These are phyloP conservation scores for Fusarium proliferatum DNA, from an alignment of 2,329 filamentous ascomycete genomes.

Conservation along the genomic window DNA sequence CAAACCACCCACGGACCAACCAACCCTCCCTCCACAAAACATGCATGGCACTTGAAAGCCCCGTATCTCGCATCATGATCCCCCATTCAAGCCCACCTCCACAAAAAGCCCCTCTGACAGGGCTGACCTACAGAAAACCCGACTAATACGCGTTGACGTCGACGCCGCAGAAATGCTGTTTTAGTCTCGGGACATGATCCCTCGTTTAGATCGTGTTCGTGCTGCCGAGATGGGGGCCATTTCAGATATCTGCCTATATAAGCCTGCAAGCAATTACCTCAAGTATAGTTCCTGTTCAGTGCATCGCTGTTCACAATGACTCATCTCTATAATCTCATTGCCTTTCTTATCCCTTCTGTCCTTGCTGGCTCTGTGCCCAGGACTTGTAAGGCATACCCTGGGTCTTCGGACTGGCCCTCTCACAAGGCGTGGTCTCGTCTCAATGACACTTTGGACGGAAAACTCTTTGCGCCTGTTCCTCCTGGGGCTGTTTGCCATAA, in stretches of 20 bases:
- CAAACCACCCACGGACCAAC: not conserved
- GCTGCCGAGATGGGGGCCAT: not conserved
- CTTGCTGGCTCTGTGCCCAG: not conserved
- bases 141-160: slow-evolving; percentile 28
- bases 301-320: slow-evolving; percentile 14
- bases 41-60: not conserved
- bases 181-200: slow-evolving; percentile 38
- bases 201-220: not conserved
- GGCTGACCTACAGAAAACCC: slow-evolving; percentile 24
- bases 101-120: slow-evolving; percentile 12
- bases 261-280: not conserved
- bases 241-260: slow-evolving; percentile 11
- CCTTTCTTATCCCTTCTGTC: not conserved
- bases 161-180: not conserved
- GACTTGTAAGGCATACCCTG: slow-evolving; percentile 61
- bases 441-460: slow-evolving; percentile 57
- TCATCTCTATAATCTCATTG: not conserved
- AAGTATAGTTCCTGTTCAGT: fast-evolving
- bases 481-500: slow-evolving; percentile 48
- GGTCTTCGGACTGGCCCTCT: slow-evolving; percentile 60
- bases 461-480: slow-evolving; percentile 56
- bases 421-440: slow-evolving; percentile 57
- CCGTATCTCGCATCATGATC: slow-evolving; percentile 19
- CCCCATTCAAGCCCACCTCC: slow-evolving; percentile 16
- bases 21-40: not conserved